phyloP scores from a whole-genome alignment of 2,329 filamentous ascomycete species.

The Rhytidhysteron rufulum region DNA sequence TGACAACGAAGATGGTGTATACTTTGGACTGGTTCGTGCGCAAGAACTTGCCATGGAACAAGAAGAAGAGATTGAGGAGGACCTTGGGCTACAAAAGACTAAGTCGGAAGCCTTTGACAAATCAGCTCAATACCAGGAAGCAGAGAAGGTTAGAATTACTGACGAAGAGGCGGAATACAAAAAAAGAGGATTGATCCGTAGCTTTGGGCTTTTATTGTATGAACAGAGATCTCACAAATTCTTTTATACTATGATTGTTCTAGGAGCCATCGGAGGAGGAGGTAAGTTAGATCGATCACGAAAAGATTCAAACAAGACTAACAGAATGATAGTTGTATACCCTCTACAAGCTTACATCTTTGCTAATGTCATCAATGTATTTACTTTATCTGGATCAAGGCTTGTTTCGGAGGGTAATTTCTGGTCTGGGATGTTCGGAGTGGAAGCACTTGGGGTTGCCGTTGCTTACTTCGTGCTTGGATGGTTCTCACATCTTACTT shows the following conservation, averaged over 20 bases:
- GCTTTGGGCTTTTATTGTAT: constrained; percentile 29
- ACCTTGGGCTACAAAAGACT: constrained; percentile 10
- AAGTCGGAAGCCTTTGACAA: constrained; percentile 14
- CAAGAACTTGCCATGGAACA: constrained; percentile 30
- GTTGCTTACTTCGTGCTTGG: constrained; percentile 52
- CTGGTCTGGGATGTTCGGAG: constrained; percentile 64
- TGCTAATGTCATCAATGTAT: constrained; percentile 33
- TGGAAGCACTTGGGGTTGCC: constrained; percentile 53
- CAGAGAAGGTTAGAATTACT: constrained; percentile 3
- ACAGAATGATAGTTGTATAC: constrained; percentile 23
- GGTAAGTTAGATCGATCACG: no score
- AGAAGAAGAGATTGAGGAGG: constrained; percentile 18
- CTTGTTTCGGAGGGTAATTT: constrained; percentile 46
- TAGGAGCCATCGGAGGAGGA: constrained; percentile 29
- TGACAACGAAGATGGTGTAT: constrained; percentile 56
- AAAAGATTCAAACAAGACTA: no score
- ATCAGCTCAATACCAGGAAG: constrained; percentile 3
- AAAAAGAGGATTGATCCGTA: constrained; percentile 23
- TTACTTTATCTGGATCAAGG: constrained; percentile 25
- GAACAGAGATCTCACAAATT: constrained; percentile 34
- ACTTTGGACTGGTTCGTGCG: constrained; percentile 61
- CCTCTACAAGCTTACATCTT: constrained; percentile 38
- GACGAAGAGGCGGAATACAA: constrained; percentile 25
- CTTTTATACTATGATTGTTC: constrained; percentile 24
- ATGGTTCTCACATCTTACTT: constrained; percentile 25